Evolutionary conservation across 164 flowering plant species (phyloP), one percentile per base, ranked within the genome.

Genomic region (Santalum album): DNA sequence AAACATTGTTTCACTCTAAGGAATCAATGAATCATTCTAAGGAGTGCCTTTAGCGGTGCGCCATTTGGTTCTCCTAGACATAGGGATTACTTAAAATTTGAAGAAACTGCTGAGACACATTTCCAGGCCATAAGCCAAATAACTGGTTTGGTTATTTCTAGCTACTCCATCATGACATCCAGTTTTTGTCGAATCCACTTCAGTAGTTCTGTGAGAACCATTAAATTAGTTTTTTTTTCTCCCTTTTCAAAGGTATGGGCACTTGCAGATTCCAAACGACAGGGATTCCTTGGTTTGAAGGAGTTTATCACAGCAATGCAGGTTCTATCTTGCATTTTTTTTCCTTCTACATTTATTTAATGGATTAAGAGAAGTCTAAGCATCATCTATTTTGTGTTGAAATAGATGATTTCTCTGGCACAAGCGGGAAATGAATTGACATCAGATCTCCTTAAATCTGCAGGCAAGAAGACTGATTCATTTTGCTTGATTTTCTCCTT

Each of bases 241-340:
- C 20, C 21, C 57, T 38, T 39, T 27, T 54, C 12, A n/a, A 43
- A 91, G 98, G 84, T 94, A 21, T 94, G 99, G 99, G 99, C 97
- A 5, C 74, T 87, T 67, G 87, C 99, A 7, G 99, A 94, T 74
- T 78, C 87, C 16, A 90, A 78, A 64, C 57, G 96, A 46, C 96
- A 87, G 61, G 99, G 99, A 18, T 87, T 71, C 69, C 87, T 94
- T 53, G 87, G 90, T 56, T 78, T 90, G 51, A 78, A 72, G 49
- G 97, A 94, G 66, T 94, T 94, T 45, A 58, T 82, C 16, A 51
- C 72, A 65, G 83, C 99, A 27, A 94, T 94, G 97, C 96, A 87
- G 96, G 98, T 90, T 54, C 36, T 48, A 44, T 53, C 23, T 42
- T 26, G 21, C 34, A 29, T 29, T 29, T 3, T 29, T 4, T 29